A percentile compares a stretch with the other conserved stretches of the same genome.
Conservation (phyloP, 148 eudicot species). For the Cornus florida region DNA sequence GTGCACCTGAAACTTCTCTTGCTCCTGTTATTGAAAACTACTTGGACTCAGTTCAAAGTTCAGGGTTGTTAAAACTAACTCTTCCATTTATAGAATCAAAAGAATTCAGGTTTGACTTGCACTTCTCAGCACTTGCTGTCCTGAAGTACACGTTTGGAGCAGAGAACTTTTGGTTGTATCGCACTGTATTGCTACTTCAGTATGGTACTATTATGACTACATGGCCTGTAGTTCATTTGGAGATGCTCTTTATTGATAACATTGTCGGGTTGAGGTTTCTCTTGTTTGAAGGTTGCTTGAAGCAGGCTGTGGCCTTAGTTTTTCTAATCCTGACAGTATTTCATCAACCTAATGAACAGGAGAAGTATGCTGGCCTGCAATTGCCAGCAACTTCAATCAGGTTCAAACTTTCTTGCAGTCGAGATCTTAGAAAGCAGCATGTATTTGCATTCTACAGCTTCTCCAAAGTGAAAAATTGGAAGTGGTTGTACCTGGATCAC, state of each 20-base stretch:
- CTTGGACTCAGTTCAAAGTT: slow-evolving; percentile 24
- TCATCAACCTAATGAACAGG: slow-evolving; percentile 35
- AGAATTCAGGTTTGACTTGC: slow-evolving; percentile 33
- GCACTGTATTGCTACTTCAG: slow-evolving; percentile 43
- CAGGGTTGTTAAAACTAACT: slow-evolving; percentile 42
- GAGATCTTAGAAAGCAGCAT: slow-evolving; percentile 56
- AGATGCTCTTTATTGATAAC: slow-evolving; percentile 84
- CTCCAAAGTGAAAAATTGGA: slow-evolving; percentile 44
- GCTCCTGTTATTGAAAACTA: slow-evolving; percentile 23
- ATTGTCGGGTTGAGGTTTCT: slow-evolving; percentile 71
- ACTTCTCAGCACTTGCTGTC: slow-evolving; percentile 27
- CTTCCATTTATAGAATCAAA: slow-evolving; percentile 28
- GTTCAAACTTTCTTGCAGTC: slow-evolving; percentile 50
- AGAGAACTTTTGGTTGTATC: slow-evolving; percentile 32
- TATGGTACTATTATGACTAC: slow-evolving; percentile 52
- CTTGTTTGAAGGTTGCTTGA: slow-evolving; percentile 81
- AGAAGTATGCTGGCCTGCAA: slow-evolving; percentile 33
- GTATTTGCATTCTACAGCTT: slow-evolving; percentile 60
- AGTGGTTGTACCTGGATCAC: slow-evolving; percentile 66
- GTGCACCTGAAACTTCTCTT: slow-evolving; percentile 18
- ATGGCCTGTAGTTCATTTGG: slow-evolving; percentile 70
- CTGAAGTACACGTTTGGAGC: slow-evolving; percentile 30
- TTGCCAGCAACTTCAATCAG: slow-evolving; percentile 81
- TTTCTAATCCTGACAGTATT: slow-evolving; percentile 55
- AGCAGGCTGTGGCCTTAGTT: slow-evolving; percentile 61